Conservation (phyloP, 345 rosid genomes). For the Corchorus capsularis region DNA sequence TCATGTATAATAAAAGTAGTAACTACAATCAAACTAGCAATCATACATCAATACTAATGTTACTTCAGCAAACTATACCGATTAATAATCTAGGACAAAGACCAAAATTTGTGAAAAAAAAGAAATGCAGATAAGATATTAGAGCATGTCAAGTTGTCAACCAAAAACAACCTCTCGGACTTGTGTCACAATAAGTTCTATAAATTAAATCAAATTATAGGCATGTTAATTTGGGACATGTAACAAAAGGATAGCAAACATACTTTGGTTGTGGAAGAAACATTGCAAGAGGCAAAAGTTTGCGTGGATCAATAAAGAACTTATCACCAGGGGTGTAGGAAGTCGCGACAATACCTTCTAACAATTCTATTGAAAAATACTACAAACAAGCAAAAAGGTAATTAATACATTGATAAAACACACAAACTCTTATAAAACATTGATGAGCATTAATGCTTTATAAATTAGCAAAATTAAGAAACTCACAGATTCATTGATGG, state of each 20-base stretch:
- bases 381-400: constrained; percentile 29
- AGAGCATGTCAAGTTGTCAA: neutral
- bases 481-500: constrained; percentile 91
- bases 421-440: neutral
- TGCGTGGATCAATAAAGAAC: constrained; percentile 78
- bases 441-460: neutral
- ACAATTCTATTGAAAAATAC: constrained; percentile 85
- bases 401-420: too few species aligned
- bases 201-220: neutral
- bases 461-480: neutral
- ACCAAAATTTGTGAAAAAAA: neutral
- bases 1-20: neutral
- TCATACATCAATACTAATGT: too few species aligned
- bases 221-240: neutral
- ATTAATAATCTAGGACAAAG: neutral
- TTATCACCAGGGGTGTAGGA: constrained; percentile 73
- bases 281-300: constrained; percentile 82
- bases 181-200: neutral
- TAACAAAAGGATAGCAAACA: constrained; percentile 22
- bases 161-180: neutral
- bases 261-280: constrained; percentile 96
- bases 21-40: too few species aligned
- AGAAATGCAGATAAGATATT: neutral
- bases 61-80: neutral
- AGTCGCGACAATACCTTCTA: constrained; percentile 93